A percentile compares a stretch with the other conserved stretches of the same genome.
These are phyloP conservation scores for Nannochloris sp. DNA, from an alignment of 139 green algal species.

Conservation along the genomic window DNA sequence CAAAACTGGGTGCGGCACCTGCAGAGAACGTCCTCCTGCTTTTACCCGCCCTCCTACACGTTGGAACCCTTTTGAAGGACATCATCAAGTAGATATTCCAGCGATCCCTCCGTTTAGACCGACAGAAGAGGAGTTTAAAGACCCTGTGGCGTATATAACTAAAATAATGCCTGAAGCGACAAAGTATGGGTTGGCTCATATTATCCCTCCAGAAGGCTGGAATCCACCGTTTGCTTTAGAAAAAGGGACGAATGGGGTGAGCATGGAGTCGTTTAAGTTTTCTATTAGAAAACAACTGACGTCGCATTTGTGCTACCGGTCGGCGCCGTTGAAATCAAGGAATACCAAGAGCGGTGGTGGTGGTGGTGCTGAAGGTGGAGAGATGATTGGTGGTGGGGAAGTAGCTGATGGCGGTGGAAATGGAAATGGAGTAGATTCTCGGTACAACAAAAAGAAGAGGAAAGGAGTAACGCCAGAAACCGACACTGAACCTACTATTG, in stretches of 20 bases:
- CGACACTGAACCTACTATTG: too few relatives aligned
- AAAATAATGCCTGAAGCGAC: slow-evolving; percentile 51
- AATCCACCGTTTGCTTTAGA: slow-evolving; percentile 48
- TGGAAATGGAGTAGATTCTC: too few relatives aligned
- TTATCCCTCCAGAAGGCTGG: slow-evolving; percentile 70
- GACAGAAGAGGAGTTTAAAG: slow-evolving; percentile 65
- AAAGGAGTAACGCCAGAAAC: too few relatives aligned
- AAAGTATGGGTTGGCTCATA: slow-evolving; percentile 72
- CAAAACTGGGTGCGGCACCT: slow-evolving; percentile 17
- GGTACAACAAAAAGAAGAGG: too few relatives aligned
- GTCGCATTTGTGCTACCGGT: slow-evolving; percentile 40
- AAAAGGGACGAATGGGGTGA: slow-evolving; percentile 42
- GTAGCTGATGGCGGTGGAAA: too few relatives aligned
- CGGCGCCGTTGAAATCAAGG: neutral
- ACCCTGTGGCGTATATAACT: slow-evolving; percentile 77
- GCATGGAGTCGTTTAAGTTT: slow-evolving; percentile 47
- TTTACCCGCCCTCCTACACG: slow-evolving; percentile 7
- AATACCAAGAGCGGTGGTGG: too few relatives aligned
- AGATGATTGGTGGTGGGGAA: too few relatives aligned
- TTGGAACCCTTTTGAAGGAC: slow-evolving; percentile 15
- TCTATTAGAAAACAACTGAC: slow-evolving; percentile 47
- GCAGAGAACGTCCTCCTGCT: slow-evolving; percentile 1
- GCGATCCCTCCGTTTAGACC: slow-evolving; percentile 62
- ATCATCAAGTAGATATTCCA: slow-evolving; percentile 26
- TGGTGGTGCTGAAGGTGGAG: too few relatives aligned